These are phyloP conservation scores for Linderina pennispora DNA, from an alignment of 192 early-diverging fungal genomes.

Conservation along the genomic window DNA sequence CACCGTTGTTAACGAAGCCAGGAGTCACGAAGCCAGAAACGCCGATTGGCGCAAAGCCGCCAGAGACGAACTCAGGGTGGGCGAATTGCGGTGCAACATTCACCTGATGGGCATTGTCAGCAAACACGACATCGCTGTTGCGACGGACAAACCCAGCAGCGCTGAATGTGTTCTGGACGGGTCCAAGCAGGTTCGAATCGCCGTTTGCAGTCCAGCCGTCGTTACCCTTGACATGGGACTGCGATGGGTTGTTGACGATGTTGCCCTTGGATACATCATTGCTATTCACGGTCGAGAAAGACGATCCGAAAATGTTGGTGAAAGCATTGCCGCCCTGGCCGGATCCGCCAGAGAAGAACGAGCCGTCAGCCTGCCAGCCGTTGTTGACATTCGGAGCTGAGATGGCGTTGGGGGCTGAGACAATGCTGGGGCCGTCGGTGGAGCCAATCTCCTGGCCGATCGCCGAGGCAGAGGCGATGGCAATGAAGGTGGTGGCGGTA, in stretches of 20 bases:
- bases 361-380: slow-evolving; percentile 41
- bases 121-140: slow-evolving; percentile 39
- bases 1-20: slow-evolving; percentile 1
- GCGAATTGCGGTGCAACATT: slow-evolving; percentile 3
- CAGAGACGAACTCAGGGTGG: slow-evolving; percentile 1
- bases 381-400: slow-evolving; percentile 46
- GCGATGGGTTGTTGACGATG: slow-evolving; percentile 43
- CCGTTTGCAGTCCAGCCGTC: slow-evolving; percentile 46
- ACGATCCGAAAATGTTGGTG: slow-evolving; percentile 38
- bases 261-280: slow-evolving; percentile 43
- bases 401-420: slow-evolving; percentile 31
- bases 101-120: slow-evolving; percentile 34
- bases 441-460: not conserved
- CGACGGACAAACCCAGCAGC: too few species aligned
- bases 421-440: slow-evolving; percentile 20
- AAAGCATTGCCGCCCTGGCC: slow-evolving; percentile 20
- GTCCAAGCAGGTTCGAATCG: slow-evolving; percentile 35
- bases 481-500: slow-evolving; percentile 7
- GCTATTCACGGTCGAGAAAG: slow-evolving; percentile 36
- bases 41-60: not conserved
- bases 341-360: slow-evolving; percentile 12
- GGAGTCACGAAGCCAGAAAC: not conserved
- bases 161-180: slow-evolving; percentile 38
- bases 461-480: not conserved
- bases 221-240: slow-evolving; percentile 30